Conservation (phyloP, 2,329 filamentous ascomycete genomes). For the Pyrenochaeta sp. region DNA sequence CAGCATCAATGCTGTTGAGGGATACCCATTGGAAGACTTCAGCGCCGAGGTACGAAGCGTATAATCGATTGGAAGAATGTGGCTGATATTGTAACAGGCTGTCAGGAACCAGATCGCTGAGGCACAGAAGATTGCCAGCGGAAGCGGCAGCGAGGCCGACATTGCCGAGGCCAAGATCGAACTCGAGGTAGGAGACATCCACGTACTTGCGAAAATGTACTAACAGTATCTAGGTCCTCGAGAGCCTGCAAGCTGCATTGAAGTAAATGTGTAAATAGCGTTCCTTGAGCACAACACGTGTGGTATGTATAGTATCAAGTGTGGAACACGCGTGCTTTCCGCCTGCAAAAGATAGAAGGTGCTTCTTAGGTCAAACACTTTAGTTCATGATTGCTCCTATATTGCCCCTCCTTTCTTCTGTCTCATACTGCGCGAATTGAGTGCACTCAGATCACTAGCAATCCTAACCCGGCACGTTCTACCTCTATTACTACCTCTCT, state of each 20-base stretch:
- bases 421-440: conserved; percentile 16
- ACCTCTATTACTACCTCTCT: conserved; percentile 25
- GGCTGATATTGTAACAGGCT: conserved; percentile 57
- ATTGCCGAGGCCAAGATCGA: conserved; percentile 99
- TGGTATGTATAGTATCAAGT: conserved; percentile 49
- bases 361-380: conserved; percentile 37
- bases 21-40: conserved; percentile 94
- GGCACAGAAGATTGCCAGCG: conserved; percentile 92
- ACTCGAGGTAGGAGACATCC: conserved; percentile 76
- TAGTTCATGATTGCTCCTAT: conserved; percentile 14
- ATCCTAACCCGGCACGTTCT: conserved; percentile 19
- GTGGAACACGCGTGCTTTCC: conserved; percentile 39
- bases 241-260: conserved; percentile 80
- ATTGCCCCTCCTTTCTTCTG: conserved; percentile 8
- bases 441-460: conserved; percentile 29
- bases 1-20: conserved; percentile 99
- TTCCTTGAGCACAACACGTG: conserved; percentile 32
- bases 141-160: conserved; percentile 93
- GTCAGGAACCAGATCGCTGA: conserved; percentile 91
- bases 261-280: conserved; percentile 71
- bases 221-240: conserved; percentile 72
- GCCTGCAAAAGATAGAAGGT: conserved; percentile 46
- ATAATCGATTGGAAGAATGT: background rate
- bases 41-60: conserved; percentile 72
- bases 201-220: conserved; percentile 18